A percentile compares a stretch with the other conserved stretches of the same genome.
phyloP scores from a whole-genome alignment of 192 early-diverging fungal genomes.

The Coemansia sp. region DNA sequence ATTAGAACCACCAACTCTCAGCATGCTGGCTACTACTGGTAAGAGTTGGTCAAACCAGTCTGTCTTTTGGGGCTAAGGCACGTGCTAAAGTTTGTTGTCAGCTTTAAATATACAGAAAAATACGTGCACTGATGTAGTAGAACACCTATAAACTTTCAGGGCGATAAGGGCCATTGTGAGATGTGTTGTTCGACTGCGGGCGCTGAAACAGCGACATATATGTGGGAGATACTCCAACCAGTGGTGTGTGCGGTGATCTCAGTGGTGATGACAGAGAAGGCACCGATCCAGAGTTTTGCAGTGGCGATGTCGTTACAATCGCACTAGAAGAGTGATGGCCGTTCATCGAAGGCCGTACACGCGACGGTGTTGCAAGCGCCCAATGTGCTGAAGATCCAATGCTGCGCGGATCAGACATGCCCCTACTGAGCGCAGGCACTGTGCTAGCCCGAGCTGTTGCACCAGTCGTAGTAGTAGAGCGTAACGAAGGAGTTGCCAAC shows the following conservation, averaged over 20 bases:
- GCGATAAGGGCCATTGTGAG: background rate
- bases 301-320: background rate
- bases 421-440: background rate
- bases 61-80: background rate
- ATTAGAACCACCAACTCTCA: too few relatives aligned
- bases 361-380: background rate
- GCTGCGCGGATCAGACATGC: background rate
- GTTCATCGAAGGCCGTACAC: background rate
- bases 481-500: background rate
- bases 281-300: background rate
- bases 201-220: constrained; percentile 33
- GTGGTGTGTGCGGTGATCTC: constrained; percentile 5
- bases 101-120: background rate
- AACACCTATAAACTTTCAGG: background rate
- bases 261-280: background rate
- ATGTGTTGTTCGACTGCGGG: constrained; percentile 4
- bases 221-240: constrained; percentile 41
- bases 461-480: background rate
- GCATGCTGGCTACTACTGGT: too few relatives aligned
- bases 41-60: background rate
- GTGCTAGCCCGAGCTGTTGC: background rate
- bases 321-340: background rate
- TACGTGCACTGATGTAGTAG: too few relatives aligned
- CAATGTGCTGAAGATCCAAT: background rate
- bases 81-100: background rate